Conservation (phyloP, 345 rosid genomes). For the Arabis alpina region DNA sequence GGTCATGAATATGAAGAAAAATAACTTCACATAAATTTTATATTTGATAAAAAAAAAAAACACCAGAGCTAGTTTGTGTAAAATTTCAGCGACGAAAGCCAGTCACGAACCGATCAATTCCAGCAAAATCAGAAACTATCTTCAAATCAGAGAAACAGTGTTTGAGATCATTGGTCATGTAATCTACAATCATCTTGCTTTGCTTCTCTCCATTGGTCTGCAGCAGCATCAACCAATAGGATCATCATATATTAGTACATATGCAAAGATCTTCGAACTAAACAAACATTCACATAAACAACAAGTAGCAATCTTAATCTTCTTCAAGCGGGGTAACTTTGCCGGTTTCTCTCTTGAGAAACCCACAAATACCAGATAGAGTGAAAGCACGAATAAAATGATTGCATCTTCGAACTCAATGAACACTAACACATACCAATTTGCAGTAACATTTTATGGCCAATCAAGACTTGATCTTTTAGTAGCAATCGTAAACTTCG, state of each 20-base stretch:
- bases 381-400: too few relatives aligned
- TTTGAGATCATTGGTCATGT: slow-evolving; percentile 45
- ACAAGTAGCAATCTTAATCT: not conserved
- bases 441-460: too few relatives aligned
- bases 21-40: not conserved
- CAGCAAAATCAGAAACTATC: slow-evolving; percentile 71
- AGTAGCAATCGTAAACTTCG: not conserved
- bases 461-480: too few relatives aligned
- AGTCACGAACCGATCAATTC: slow-evolving; percentile 64
- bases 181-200: slow-evolving; percentile 65
- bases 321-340: not conserved
- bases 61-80: slow-evolving; percentile 1
- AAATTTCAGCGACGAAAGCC: slow-evolving; percentile 56
- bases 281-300: too few relatives aligned
- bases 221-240: slow-evolving; percentile 29
- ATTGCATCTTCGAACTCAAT: too few relatives aligned
- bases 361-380: too few relatives aligned
- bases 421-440: too few relatives aligned
- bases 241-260: slow-evolving; percentile 12
- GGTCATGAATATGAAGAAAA: not conserved
- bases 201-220: slow-evolving; percentile 90
- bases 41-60: not conserved
- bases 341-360: too few relatives aligned
- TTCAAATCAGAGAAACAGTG: slow-evolving; percentile 57
- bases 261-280: not conserved